Conservation (phyloP, 495 filamentous ascomycete genomes). For the Penicillium canariense region DNA sequence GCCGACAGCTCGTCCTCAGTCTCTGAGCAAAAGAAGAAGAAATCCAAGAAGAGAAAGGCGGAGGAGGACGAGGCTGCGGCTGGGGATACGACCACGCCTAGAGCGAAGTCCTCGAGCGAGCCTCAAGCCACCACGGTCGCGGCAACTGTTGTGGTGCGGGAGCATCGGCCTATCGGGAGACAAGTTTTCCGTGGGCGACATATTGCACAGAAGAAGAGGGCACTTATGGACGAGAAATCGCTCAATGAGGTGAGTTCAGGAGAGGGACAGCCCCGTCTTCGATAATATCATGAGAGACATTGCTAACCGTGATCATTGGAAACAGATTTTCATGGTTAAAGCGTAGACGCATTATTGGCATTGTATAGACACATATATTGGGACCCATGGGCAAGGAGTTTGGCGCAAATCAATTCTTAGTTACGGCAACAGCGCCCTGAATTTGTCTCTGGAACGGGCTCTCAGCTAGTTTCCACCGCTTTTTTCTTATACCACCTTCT, state of each 20-base stretch:
- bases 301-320: background rate
- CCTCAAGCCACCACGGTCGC: conserved; percentile 17
- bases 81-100: background rate
- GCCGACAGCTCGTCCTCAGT: conserved; percentile 13
- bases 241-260: conserved; percentile 65
- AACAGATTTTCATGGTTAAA: conserved; percentile 74
- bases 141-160: conserved; percentile 30
- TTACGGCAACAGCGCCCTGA: background rate
- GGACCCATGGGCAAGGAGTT: conserved; percentile 8
- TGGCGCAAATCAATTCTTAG: conserved; percentile 1
- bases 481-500: no score
- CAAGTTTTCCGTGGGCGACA: conserved; percentile 66
- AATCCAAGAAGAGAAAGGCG: conserved; percentile 52
- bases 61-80: conserved; percentile 28
- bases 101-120: conserved; percentile 10
- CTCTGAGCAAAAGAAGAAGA: conserved; percentile 41
- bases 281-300: background rate
- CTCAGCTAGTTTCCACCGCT: no score
- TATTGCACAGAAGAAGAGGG: conserved; percentile 76
- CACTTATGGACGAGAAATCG: conserved; percentile 66
- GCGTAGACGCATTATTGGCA: conserved; percentile 22
- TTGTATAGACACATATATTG: conserved; percentile 9
- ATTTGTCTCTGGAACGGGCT: no score
- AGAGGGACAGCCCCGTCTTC: background rate
- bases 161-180: conserved; percentile 49